phyloP scores from a whole-genome alignment of 2,329 filamentous ascomycete genomes.

The Cadophora sp. region DNA sequence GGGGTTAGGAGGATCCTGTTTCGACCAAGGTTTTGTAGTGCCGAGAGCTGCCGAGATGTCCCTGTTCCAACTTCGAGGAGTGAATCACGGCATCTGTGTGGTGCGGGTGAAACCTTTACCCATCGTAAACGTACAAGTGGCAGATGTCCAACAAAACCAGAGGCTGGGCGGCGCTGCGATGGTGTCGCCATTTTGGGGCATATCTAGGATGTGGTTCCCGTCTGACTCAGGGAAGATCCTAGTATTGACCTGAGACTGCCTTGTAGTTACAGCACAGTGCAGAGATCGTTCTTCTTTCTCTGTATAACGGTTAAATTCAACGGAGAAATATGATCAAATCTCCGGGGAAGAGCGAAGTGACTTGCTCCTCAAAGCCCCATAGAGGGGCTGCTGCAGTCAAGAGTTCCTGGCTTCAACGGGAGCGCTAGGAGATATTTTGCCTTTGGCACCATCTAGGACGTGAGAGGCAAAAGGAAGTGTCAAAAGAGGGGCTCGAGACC shows the following conservation, averaged over 20 bases:
- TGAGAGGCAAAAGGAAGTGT: not conserved
- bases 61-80: not conserved
- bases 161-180: not conserved
- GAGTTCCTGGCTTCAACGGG: not conserved
- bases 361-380: not conserved
- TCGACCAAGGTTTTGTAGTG: constrained; percentile 9
- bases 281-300: not conserved
- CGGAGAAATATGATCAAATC: not conserved
- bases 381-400: not conserved
- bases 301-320: not conserved
- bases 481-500: constrained; percentile 7
- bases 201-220: not conserved
- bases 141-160: not conserved
- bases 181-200: not conserved
- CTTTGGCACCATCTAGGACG: not conserved
- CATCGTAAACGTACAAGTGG: constrained; percentile 1
- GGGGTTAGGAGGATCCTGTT: not conserved
- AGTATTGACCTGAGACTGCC: not conserved
- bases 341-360: not conserved
- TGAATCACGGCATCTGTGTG: not conserved
- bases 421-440: not conserved
- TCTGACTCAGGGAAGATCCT: not conserved
- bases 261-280: not conserved
- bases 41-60: not conserved
- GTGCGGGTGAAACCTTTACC: constrained; percentile 8